Conservation (phyloP, 2,329 filamentous ascomycete genomes). For the Coniosporium tulheliwenetii region DNA sequence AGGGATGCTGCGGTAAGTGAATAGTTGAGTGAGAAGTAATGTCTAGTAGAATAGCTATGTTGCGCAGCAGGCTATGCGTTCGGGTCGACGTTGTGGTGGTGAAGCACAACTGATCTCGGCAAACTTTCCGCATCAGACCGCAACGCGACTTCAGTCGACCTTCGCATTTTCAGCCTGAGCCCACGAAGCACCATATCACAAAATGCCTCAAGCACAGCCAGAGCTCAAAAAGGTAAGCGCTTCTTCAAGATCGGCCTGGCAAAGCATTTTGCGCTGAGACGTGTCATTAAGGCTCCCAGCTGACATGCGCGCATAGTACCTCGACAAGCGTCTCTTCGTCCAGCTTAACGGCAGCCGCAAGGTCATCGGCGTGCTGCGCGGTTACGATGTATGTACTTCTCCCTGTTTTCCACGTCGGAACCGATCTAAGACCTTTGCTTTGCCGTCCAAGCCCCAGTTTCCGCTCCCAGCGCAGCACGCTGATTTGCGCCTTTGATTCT, state of each 20-base stretch:
- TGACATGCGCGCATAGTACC: slow-evolving; percentile 50
- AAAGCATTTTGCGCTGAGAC: no score
- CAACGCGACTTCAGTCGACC: no score
- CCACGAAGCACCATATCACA: no score
- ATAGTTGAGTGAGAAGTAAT: no score
- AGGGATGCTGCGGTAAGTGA: not conserved
- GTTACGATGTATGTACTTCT: slow-evolving; percentile 66
- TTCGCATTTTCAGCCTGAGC: no score
- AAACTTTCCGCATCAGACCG: no score
- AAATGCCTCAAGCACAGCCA: slow-evolving; percentile 95
- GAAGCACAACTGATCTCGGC: no score
- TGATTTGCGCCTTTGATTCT: slow-evolving; percentile 1
- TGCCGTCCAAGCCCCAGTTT: not conserved
- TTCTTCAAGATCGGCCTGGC: slow-evolving; percentile 1
- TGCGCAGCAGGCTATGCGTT: no score
- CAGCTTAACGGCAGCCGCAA: slow-evolving; percentile 96
- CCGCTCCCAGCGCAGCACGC: not conserved
- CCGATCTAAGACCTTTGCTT: not conserved
- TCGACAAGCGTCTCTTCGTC: slow-evolving; percentile 97
- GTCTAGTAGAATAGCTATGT: no score
- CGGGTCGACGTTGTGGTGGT: no score
- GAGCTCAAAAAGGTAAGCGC: slow-evolving; percentile 85
- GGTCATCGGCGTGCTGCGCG: slow-evolving; percentile 83
- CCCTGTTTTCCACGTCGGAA: not conserved
- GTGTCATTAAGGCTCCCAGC: slow-evolving; percentile 1